Evolutionary conservation across 2,329 filamentous ascomycete species (phyloP), one percentile per base, ranked within the genome.

Genomic region (Ilyonectria robusta): DNA sequence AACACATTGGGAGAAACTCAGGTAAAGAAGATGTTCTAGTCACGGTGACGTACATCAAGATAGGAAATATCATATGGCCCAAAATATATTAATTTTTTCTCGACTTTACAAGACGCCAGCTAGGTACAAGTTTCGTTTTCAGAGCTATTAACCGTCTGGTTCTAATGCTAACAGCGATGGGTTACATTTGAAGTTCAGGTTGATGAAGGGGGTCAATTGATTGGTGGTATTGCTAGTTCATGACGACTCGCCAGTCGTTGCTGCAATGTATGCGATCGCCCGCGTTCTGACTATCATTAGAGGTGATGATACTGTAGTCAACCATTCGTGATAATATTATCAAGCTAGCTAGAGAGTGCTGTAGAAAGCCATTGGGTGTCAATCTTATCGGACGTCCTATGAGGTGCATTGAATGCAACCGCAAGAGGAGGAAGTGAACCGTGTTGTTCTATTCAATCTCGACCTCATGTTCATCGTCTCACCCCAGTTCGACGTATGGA

Each of bases 171-270:
- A 48, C 23, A 13, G 46, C 46, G 46, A 48, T 48, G n/a, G 19
- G 46, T 9, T 48, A 26, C n/a, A 21, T 48, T 48, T 48, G 9
- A 48, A 48, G 46, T 48, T 48, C 26, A 48, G 46, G 46, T 48
- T 29, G 46, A 17, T 48, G 8, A 48, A 48, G 26, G 46, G 3
- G 21, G 3, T 48, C 7, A 11, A 48, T 48, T 48, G 17, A 48
- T 48, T 48, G 19, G 21, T n/a, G n/a, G n/a, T n/a, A 48, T 48
- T 29, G 21, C 21, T 48, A 48, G 46, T 48, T 48, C 2, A 48
- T 23, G 46, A 29, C 46, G 7, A 26, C 21, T 48, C 21, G 46
- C 21, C 9, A 48, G 23, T 48, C 21, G 46, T 48, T 48, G 19
- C 46, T 48, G 46, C 46, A 48, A 29, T 48, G 4, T 48, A 48